These are phyloP conservation scores for Dothideomycetes sp. DNA, from an alignment of 2,329 filamentous ascomycete species.

Conservation along the genomic window DNA sequence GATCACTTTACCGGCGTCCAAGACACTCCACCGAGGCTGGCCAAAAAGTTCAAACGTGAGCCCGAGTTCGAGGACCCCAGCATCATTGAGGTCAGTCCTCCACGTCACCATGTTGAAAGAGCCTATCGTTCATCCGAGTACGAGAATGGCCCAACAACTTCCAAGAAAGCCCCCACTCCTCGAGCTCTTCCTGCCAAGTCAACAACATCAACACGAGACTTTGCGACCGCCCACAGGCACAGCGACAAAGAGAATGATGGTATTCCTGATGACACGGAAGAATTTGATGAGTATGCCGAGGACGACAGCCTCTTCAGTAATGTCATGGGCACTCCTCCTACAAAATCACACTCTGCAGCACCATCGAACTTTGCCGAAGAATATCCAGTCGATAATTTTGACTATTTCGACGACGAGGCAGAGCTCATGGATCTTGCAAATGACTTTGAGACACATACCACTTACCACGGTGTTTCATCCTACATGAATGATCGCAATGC, in stretches of 20 bases:
- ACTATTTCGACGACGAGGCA: slow-evolving; percentile 27
- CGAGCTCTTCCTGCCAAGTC: slow-evolving; percentile 2
- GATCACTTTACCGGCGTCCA: slow-evolving; percentile 14
- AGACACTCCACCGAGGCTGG: slow-evolving; percentile 15
- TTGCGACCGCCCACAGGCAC: background rate
- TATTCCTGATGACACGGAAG: slow-evolving; percentile 15
- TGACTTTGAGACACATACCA: slow-evolving; percentile 32
- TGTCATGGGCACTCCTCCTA: slow-evolving; percentile 30
- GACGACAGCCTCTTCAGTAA: slow-evolving; percentile 27
- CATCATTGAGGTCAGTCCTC: slow-evolving; percentile 9
- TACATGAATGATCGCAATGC: slow-evolving; percentile 15
- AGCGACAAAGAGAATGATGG: slow-evolving; percentile 7
- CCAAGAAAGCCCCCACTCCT: background rate
- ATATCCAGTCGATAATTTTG: slow-evolving; percentile 24
- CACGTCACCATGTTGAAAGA: slow-evolving; percentile 1
- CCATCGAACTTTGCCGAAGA: slow-evolving; percentile 18
- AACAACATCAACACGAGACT: slow-evolving; percentile 1
- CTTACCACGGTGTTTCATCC: slow-evolving; percentile 6
- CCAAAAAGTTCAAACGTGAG: slow-evolving; percentile 1
- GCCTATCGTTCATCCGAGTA: background rate
- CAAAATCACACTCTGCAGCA: too few species aligned
- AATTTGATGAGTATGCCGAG: slow-evolving; percentile 19
- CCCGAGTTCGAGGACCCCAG: slow-evolving; percentile 8
- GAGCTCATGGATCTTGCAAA: slow-evolving; percentile 36
- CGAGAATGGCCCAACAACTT: background rate